A percentile compares a stretch with the other conserved stretches of the same genome.
These are phyloP conservation scores for Neonectria hederae DNA, from an alignment of 2,329 filamentous ascomycete species.

Conservation along the genomic window DNA sequence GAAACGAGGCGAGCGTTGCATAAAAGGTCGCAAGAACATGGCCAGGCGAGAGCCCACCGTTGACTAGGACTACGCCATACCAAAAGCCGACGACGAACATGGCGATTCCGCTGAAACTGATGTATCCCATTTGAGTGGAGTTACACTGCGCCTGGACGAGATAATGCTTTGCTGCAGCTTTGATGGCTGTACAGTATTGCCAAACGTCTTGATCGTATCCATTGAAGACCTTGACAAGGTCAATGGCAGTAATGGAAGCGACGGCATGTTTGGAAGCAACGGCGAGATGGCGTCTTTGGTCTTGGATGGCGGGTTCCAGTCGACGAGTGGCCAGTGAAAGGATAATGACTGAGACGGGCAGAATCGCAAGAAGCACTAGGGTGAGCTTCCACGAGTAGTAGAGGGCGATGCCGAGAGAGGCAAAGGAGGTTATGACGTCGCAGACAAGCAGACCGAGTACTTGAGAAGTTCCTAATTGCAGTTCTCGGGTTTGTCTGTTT, in stretches of 20 bases:
- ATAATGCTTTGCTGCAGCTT: constrained; percentile 70
- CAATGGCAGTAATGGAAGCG: constrained; percentile 77
- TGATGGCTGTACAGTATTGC: constrained; percentile 69
- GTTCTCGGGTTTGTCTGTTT: constrained; percentile 81
- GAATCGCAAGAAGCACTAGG: constrained; percentile 76
- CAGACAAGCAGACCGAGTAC: constrained; percentile 77
- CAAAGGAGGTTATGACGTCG: constrained; percentile 70
- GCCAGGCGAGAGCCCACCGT: constrained; percentile 67
- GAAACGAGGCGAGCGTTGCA: constrained; percentile 78
- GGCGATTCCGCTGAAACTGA: constrained; percentile 76
- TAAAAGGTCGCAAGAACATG: constrained; percentile 87
- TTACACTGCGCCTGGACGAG: constrained; percentile 73
- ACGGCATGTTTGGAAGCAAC: constrained; percentile 76
- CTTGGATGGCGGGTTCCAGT: constrained; percentile 72
- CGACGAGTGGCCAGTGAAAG: constrained; percentile 68
- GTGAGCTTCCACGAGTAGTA: constrained; percentile 87
- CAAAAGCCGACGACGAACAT: constrained; percentile 93
- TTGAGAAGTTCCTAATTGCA: constrained; percentile 83
- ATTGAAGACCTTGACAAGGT: constrained; percentile 88
- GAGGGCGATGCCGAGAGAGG: constrained; percentile 76
- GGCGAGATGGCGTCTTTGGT: constrained; percentile 74
- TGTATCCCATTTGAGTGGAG: constrained; percentile 76
- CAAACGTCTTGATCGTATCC: constrained; percentile 74
- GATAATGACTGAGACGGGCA: constrained; percentile 72
- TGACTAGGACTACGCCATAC: constrained; percentile 79